Percentiles rank a stretch among this genome's conserved stretches.
These are phyloP conservation scores for Parastagonospora avenae DNA, from an alignment of 2,329 filamentous ascomycete genomes.

Conservation along the genomic window DNA sequence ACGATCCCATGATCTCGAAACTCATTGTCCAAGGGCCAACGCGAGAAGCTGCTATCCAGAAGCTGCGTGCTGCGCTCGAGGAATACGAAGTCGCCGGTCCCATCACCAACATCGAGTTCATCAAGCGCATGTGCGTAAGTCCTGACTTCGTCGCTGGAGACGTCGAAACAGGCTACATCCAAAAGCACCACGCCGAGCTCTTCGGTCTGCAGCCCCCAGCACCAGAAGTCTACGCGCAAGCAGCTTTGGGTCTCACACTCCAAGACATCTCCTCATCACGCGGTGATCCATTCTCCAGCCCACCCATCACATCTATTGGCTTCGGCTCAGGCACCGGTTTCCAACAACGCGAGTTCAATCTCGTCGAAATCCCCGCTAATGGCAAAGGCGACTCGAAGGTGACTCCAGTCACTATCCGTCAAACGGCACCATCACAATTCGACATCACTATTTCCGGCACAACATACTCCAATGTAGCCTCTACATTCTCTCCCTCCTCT, in stretches of 20 bases:
- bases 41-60: conserved; percentile 80
- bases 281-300: conserved; percentile 49
- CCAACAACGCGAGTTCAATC: conserved; percentile 66
- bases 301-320: conserved; percentile 50
- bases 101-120: conserved; percentile 94
- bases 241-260: conserved; percentile 75
- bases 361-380: conserved; percentile 55
- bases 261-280: conserved; percentile 42
- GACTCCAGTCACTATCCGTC: conserved; percentile 57
- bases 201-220: conserved; percentile 68
- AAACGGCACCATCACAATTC: conserved; percentile 58
- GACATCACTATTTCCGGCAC: conserved; percentile 53
- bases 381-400: conserved; percentile 44
- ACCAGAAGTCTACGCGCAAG: conserved; percentile 82
- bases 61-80: conserved; percentile 78
- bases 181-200: conserved; percentile 80
- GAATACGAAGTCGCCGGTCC: conserved; percentile 92
- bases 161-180: conserved; percentile 95
- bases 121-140: conserved; percentile 84
- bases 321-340: conserved; percentile 61
- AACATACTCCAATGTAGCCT: conserved; percentile 52
- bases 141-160: conserved; percentile 82
- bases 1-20: conserved; percentile 99
- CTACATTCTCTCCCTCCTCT: conserved; percentile 50
- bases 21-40: conserved; percentile 86